Percentiles rank a stretch among this genome's conserved stretches.
Conservation (phyloP, 768 basidiomycete species). For the Tricholoma sp. region DNA sequence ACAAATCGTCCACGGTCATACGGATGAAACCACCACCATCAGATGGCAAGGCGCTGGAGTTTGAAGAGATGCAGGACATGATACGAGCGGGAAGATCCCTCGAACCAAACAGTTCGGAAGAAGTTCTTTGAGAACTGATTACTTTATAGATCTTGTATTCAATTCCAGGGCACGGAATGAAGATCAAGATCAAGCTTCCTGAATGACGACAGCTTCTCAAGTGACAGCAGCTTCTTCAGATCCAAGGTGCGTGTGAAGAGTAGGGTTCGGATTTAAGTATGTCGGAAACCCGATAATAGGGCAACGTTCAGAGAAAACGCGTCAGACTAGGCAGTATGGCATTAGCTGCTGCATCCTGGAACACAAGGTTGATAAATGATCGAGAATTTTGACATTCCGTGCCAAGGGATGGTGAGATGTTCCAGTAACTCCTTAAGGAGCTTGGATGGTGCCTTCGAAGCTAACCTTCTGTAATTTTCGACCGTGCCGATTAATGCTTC, state of each 20-base stretch:
- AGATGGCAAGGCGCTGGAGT: neutral
- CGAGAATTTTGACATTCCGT: neutral
- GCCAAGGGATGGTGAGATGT: neutral
- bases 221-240: neutral
- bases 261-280: neutral
- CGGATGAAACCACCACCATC: neutral
- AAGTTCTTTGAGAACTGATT: neutral
- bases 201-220: neutral
- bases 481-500: neutral
- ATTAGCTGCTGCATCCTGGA: neutral
- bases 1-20: conserved; percentile 35
- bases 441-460: neutral
- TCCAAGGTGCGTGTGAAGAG: neutral
- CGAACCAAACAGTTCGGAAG: neutral
- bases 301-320: neutral
- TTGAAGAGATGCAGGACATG: neutral
- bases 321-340: neutral
- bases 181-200: neutral
- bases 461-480: neutral
- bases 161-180: neutral
- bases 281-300: neutral
- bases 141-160: neutral
- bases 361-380: neutral
- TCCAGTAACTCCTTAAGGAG: neutral
- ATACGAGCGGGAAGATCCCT: neutral